Evolutionary conservation across 768 basidiomycete genomes (phyloP), one percentile per base, ranked within the genome.

Genomic region (Lactarius evosmus): DNA sequence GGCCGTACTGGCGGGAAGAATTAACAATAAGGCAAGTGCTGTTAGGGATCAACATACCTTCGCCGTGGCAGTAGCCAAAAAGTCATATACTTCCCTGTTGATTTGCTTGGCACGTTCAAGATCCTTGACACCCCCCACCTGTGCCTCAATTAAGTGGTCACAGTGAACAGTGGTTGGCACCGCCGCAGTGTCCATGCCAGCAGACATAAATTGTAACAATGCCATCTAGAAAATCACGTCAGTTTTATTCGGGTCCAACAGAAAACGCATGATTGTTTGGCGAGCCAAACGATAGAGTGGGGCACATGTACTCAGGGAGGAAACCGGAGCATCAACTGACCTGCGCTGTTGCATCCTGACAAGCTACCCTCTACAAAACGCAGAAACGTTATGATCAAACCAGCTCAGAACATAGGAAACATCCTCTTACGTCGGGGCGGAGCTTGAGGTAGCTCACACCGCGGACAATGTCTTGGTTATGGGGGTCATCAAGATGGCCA

Each of bases 81-180:
- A 99, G 80, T 98, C 95, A 77, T 98, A 98, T 57, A 99, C 97
- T 77, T 99, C 97, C 84, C 87, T 95, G 87, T 99, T 98, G 74
- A 91, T 90, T 66, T 90, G 80, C 73, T 91, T 87, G 59, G 96
- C 95, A 58, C 95, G 89, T 46, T 83, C 91, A 73, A 99, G 82
- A 83, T 98, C 96, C 81, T 93, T 89, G 52, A 83, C 87, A 75
- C 96, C 95, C 60, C 95, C 95, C 58, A 95, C 75, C 75, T 98
- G 96, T 44, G 96, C 96, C 80, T 98, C 94, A 72, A 99, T 98
- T 74, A 99, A 84, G 78, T 99, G 96, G 79, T 99, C 96, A 74
- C 95, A 98, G 82, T 99, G 96, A 51, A 99, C 97, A 67, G 97
- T 96, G 69, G 96, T 96, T 36, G 96, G 96, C 67, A 98, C 95